Evolutionary conservation across 768 basidiomycete species (phyloP), one percentile per base, ranked within the genome.

Genomic region (Lanmaoa pseudosensibilis): DNA sequence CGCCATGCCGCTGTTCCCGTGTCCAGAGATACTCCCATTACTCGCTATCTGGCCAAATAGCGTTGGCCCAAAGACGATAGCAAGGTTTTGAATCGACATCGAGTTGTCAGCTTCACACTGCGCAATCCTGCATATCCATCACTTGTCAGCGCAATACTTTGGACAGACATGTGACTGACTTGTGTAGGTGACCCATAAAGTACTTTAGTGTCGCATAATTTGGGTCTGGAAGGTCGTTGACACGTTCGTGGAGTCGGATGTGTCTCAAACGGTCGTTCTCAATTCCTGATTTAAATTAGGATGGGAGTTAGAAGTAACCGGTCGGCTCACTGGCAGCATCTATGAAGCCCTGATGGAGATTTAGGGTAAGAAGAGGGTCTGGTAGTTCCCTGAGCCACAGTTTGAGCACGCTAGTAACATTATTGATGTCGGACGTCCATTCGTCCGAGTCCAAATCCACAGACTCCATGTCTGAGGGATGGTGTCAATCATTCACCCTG

Each of bases 1-100:
- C 8, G 81, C 84, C 78, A 90, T 88, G 52, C 80, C 80, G 49
- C 77, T 78, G 30, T 79, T 77, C 48, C 67, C 67, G 54, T 81
- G 77, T 12, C 77, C 81, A 54, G 78, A 80, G 41, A 74, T 61
- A 57, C 76, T 73, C 37, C 75, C 72, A 56, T 65, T 67, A 47
- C 71, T 65, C 4, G 85, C 81, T 40, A 82, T 77, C 64, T 83
- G 83, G n/a, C 94, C 88, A 65, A 98, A 90, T 21, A 99, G 76
- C 5, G 96, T 98, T n/a, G 95, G 97, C 4, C 97, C 97, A 73
- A 99, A 98, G 19, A 99, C 93, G 65, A 98, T 97, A 6, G 93
- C 87, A 27, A 99, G 76, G 73, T 98, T 98, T 62, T 90, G 88
- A 59, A 90, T 85, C 5, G 90, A 86, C 96, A 98, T 98, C 37